These are phyloP conservation scores for Triticum urartu DNA, from an alignment of 176 grass and related monocot genomes.

Conservation along the genomic window DNA sequence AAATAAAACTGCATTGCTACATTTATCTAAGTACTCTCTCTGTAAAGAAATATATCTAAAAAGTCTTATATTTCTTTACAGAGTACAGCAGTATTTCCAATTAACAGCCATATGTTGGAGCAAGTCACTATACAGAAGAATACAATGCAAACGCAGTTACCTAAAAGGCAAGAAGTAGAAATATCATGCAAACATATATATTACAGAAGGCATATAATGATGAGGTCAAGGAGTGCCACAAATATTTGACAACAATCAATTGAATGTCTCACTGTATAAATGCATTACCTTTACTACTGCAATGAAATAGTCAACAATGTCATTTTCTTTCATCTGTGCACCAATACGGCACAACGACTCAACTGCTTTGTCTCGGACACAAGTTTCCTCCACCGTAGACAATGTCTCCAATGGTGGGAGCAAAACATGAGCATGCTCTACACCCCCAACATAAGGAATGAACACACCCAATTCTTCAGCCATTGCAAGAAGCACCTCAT, in stretches of 20 bases:
- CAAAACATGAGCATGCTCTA: slow-evolving; percentile 82
- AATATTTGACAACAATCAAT: background rate
- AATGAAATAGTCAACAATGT: slow-evolving; percentile 74
- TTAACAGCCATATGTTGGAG: background rate
- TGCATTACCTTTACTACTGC: slow-evolving; percentile 66
- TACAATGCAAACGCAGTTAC: background rate
- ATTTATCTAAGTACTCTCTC: background rate
- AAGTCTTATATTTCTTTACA: too few relatives aligned
- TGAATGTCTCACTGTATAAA: background rate
- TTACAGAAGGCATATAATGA: background rate
- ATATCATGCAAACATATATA: background rate
- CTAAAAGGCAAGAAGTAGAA: background rate
- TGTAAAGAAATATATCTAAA: too few relatives aligned
- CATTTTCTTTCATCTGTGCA: slow-evolving; percentile 91
- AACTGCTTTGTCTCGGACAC: slow-evolving; percentile 93
- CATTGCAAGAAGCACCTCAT: slow-evolving; percentile 98
- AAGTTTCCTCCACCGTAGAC: slow-evolving; percentile 91
- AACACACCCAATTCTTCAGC: slow-evolving; percentile 95
- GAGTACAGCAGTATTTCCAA: too few relatives aligned
- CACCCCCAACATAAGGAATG: slow-evolving; percentile 93
- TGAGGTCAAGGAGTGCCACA: background rate
- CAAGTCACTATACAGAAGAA: background rate
- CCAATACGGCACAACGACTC: slow-evolving; percentile 88
- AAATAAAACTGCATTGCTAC: background rate
- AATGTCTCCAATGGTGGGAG: slow-evolving; percentile 85